Conservation (phyloP, 202 grass and related monocot species). For the Bolboschoenoplectus hybrid region DNA sequence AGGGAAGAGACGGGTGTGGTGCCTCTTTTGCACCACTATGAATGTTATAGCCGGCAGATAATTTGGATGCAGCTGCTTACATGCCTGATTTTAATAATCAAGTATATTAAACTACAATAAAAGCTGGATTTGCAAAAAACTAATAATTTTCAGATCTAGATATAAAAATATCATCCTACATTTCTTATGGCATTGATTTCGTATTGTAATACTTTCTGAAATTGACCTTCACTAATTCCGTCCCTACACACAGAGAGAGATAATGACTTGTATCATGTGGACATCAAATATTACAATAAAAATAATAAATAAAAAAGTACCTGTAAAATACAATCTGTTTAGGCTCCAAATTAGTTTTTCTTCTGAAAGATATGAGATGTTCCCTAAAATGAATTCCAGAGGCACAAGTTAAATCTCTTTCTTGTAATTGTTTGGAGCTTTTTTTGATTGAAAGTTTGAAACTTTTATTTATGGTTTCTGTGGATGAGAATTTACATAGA, state of each 20-base stretch:
- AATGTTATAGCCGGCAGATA: constrained; percentile 70
- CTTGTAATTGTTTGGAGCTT: not conserved
- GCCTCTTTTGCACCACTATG: constrained; percentile 84
- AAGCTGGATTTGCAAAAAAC: not conserved
- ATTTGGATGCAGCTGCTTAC: constrained; percentile 47
- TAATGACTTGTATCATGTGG: not conserved
- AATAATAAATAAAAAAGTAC: not conserved
- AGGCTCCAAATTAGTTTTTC: constrained; percentile 15
- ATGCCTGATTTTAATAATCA: constrained; percentile 45
- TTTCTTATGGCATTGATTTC: constrained; percentile 24
- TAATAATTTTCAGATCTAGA: not conserved
- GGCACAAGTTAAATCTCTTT: not conserved
- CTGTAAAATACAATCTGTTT: constrained; percentile 27
- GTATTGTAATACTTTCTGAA: constrained; percentile 16
- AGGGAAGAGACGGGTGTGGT: constrained; percentile 75
- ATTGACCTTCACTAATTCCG: constrained; percentile 32
- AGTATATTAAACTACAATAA: constrained; percentile 3
- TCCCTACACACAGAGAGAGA: not conserved
- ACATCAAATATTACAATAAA: not conserved
- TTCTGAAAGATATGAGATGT: constrained; percentile 26
- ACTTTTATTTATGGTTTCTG: not conserved
- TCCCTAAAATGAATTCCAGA: constrained; percentile 28
- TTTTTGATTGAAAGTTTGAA: not conserved
- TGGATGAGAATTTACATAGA: not conserved
- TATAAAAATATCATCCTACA: constrained; percentile 10